These are phyloP conservation scores for Pythium myriotylum DNA, from an alignment of 352 stramenopile species.

Conservation along the genomic window DNA sequence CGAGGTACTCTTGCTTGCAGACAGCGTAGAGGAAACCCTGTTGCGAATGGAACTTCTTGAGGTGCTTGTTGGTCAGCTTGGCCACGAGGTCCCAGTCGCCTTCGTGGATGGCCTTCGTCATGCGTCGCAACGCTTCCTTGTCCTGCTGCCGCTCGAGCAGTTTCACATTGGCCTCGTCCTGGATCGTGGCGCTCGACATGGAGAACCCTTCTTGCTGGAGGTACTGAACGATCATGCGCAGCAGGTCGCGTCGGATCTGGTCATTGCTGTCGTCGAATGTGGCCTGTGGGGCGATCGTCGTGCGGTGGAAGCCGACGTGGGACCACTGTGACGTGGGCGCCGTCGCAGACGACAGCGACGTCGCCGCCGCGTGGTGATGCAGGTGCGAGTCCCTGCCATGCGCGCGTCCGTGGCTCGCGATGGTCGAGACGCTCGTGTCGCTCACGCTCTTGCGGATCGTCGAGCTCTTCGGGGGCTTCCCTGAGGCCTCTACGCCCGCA, in stretches of 20 bases:
- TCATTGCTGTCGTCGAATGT: constrained; percentile 74
- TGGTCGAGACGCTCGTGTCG: constrained; percentile 18
- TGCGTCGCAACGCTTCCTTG: constrained; percentile 68
- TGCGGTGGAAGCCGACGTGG: constrained; percentile 84
- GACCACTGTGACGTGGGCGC: constrained; percentile 45
- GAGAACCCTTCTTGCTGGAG: constrained; percentile 80
- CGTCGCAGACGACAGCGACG: not conserved
- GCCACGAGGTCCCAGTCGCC: constrained; percentile 87
- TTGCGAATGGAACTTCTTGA: constrained; percentile 83
- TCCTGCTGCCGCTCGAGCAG: constrained; percentile 71
- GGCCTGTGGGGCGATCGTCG: constrained; percentile 72
- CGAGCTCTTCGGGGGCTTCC: constrained; percentile 2
- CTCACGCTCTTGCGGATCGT: constrained; percentile 32
- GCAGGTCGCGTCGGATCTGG: constrained; percentile 85
- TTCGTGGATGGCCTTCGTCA: constrained; percentile 76
- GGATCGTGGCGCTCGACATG: constrained; percentile 82
- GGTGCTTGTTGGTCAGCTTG: constrained; percentile 81
- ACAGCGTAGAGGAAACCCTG: constrained; percentile 89
- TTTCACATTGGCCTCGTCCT: constrained; percentile 89
- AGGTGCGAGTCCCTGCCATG: not conserved
- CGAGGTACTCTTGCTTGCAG: constrained; percentile 89
- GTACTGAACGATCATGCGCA: constrained; percentile 88
- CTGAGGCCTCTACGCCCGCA: not conserved
- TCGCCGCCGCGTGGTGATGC: constrained; percentile 18
- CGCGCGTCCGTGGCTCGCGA: not conserved